Evolutionary conservation across 2,329 filamentous ascomycete genomes (phyloP), one percentile per base, ranked within the genome.

Genomic region (Curvularia spicifera): DNA sequence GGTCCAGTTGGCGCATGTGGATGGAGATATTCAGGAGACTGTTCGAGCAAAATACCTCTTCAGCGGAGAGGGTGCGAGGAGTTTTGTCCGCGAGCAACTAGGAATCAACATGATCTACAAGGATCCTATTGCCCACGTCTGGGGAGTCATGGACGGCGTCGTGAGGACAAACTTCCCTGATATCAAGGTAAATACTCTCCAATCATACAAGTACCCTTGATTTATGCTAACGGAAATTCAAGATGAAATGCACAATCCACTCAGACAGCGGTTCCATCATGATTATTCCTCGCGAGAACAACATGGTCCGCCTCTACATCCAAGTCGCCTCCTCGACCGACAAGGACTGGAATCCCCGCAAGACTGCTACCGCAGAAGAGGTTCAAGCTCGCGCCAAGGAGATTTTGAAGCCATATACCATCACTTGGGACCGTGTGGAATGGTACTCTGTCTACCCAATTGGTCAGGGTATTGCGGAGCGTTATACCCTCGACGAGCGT

Each of bases 1-100:
- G 64, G 92, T 97, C 28, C 83, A 87, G 57, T 79, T 97, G 47
- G 86, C 89, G 71, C 90, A 93, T 68, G 82, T 93, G 13, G 90
- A 96, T 69, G 91, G 91, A 29, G 86, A 85, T 22, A 79, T 82
- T 8, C 82, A 82, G 37, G 90, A 96, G 78, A 93, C 81, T 1
- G 80, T 87, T 10, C 80, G 84, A 55, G 78, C 85, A 40, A 88
- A 87, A 75, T 88, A 87, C 60, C 76, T 88, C 12, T 88, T 87
- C 75, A 85, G 84, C 68, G 86, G 84, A 37, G 86, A 88, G 73
- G 86, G 86, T 45, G 85, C 86, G 24, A 81, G 82, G 62, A 87
- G 84, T 70, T 87, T 86, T 65, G 80, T 88, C 6, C 78, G 86
- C 56, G 82, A 87, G 54, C 80, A 86, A 69, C 75, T 97, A 51